Evolutionary conservation across 495 filamentous ascomycete species (phyloP).

Genomic region (Penicillium daleae): DNA sequence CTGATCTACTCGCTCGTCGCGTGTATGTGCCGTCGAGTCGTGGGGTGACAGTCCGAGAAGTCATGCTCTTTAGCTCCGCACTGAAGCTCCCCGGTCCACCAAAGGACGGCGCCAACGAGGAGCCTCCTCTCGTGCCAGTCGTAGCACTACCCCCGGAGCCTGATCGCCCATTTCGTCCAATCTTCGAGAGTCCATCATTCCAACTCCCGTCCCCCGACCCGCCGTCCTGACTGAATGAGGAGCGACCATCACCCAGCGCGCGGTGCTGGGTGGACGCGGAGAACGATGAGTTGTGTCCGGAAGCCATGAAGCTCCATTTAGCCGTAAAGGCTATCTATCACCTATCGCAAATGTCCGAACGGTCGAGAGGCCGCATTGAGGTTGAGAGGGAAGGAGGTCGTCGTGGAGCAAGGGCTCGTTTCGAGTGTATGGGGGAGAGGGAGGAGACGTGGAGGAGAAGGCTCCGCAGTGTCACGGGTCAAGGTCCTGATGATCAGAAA

Average conservation of each 20-base stretch:
- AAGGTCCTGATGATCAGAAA: constrained; percentile 23
- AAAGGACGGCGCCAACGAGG: constrained; percentile 64
- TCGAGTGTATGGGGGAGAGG: constrained; percentile 29
- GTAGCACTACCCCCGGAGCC: constrained; percentile 64
- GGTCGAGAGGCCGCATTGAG: constrained; percentile 44
- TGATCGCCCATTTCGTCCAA: constrained; percentile 52
- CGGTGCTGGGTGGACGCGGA: constrained; percentile 74
- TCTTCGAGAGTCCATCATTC: constrained; percentile 47
- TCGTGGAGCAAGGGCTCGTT: constrained; percentile 32
- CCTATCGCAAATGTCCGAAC: constrained; percentile 37
- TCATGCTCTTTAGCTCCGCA: constrained; percentile 80
- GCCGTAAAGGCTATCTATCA: constrained; percentile 45
- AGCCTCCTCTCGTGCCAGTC: constrained; percentile 61
- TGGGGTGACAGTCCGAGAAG: constrained; percentile 68
- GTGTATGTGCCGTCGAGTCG: constrained; percentile 62
- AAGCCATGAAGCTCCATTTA: constrained; percentile 56
- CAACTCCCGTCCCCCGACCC: constrained; percentile 51
- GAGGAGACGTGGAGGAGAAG: constrained; percentile 19
- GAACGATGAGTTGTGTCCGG: constrained; percentile 52
- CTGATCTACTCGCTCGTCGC: constrained; percentile 63
- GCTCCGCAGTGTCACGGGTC: constrained; percentile 34
- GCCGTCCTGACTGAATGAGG: constrained; percentile 59
- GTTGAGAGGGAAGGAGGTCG: constrained; percentile 24
- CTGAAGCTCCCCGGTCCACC: constrained; percentile 90
- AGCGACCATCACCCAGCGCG: constrained; percentile 58